Conservation (phyloP, 1,139 yeast genomes). For the Arxiozyma slooffiae region DNA sequence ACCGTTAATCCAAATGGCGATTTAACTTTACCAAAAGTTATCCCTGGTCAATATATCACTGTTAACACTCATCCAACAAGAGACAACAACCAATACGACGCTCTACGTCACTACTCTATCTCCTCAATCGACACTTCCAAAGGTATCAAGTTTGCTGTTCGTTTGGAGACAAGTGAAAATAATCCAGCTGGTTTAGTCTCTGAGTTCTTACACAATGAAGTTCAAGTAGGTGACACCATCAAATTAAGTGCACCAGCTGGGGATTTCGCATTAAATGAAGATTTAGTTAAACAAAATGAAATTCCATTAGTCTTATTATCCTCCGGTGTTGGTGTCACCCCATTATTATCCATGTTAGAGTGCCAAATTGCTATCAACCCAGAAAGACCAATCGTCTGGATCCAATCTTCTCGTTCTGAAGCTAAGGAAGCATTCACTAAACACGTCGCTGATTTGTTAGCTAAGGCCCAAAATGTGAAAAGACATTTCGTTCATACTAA, state of each 20-base stretch:
- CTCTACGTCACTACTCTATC: slow-evolving; percentile 29
- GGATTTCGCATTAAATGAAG: slow-evolving; percentile 35
- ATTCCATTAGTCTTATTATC: slow-evolving; percentile 40
- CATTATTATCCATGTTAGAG: slow-evolving; percentile 45
- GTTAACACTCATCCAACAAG: slow-evolving; percentile 36
- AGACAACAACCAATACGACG: slow-evolving; percentile 25
- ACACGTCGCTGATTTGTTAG: slow-evolving; percentile 18
- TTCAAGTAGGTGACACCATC: slow-evolving; percentile 43
- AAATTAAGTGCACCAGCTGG: slow-evolving; percentile 56
- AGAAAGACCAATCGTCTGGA: slow-evolving; percentile 27
- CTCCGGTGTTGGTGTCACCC: slow-evolving; percentile 66
- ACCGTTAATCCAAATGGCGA: slow-evolving; percentile 38
- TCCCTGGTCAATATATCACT: slow-evolving; percentile 52
- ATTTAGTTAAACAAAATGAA: slow-evolving; percentile 18
- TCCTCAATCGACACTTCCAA: slow-evolving; percentile 20
- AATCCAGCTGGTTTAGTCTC: slow-evolving; percentile 47
- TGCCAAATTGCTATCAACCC: slow-evolving; percentile 23
- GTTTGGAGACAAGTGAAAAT: slow-evolving; percentile 27
- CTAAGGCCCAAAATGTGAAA: slow-evolving; percentile 11
- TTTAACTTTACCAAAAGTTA: slow-evolving; percentile 33
- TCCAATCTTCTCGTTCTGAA: slow-evolving; percentile 23
- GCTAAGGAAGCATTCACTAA: slow-evolving; percentile 20
- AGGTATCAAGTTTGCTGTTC: slow-evolving; percentile 39
- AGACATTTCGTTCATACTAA: slow-evolving; percentile 19
- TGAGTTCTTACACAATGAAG: slow-evolving; percentile 39